phyloP scores from a whole-genome alignment of 805 yeast species.

The Yarrowia osloensis region DNA sequence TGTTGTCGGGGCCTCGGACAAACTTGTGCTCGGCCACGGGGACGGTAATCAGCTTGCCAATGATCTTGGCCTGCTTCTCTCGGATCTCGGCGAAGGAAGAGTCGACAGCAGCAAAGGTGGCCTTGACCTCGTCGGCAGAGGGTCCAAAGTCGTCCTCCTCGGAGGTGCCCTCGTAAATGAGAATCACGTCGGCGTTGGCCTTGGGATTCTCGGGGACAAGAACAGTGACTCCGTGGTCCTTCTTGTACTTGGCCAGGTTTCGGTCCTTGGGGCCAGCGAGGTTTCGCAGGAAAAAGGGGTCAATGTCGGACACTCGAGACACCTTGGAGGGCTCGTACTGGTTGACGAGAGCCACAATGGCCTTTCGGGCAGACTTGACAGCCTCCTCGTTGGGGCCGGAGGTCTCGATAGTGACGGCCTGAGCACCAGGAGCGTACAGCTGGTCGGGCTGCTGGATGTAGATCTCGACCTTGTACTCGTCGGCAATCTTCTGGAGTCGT shows the following conservation, averaged over 20 bases:
- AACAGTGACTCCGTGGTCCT: slow-evolving; percentile 52
- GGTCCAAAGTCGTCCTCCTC: slow-evolving; percentile 70
- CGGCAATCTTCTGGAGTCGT: slow-evolving; percentile 47
- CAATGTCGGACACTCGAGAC: slow-evolving; percentile 61
- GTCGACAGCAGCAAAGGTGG: slow-evolving; percentile 54
- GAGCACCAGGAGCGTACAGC: slow-evolving; percentile 47
- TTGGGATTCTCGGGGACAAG: slow-evolving; percentile 52
- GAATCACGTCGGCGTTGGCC: slow-evolving; percentile 48
- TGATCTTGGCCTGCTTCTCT: slow-evolving; percentile 56
- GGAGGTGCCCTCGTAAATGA: slow-evolving; percentile 53
- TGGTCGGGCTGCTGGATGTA: slow-evolving; percentile 50
- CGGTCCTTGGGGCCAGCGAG: slow-evolving; percentile 42
- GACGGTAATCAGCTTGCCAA: slow-evolving; percentile 54
- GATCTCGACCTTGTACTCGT: slow-evolving; percentile 48
- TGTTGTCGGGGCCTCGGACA: slow-evolving; percentile 61
- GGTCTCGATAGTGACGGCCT: slow-evolving; percentile 62
- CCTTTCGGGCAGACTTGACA: slow-evolving; percentile 67
- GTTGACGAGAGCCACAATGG: slow-evolving; percentile 73
- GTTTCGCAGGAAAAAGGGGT: slow-evolving; percentile 56
- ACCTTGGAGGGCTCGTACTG: slow-evolving; percentile 67
- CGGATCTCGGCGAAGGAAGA: slow-evolving; percentile 59
- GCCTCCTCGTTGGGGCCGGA: slow-evolving; percentile 53
- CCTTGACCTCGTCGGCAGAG: slow-evolving; percentile 57
- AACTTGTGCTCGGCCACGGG: slow-evolving; percentile 58
- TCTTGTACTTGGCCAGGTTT: slow-evolving; percentile 38